phyloP scores from a whole-genome alignment of 331 rosid species.

The Rhamnella rubrinervis region DNA sequence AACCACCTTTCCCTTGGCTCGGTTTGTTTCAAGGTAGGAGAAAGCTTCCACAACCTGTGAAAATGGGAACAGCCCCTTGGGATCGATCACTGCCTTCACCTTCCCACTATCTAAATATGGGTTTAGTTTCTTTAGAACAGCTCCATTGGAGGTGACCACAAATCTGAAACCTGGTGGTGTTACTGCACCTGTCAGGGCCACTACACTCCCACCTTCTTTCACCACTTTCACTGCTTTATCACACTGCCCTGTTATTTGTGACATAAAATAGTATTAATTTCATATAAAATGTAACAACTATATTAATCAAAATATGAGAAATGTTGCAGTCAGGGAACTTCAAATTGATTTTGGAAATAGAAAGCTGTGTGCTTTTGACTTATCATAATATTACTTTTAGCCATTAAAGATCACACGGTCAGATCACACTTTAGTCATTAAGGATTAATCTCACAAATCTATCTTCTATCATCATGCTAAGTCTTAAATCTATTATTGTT shows the following conservation, averaged over 20 bases:
- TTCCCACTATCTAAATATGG: conserved; percentile 86
- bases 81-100: conserved; percentile 80
- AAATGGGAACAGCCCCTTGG: conserved; percentile 80
- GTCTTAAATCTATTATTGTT: neutral
- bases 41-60: conserved; percentile 75
- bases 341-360: neutral
- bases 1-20: conserved; percentile 81
- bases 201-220: conserved; percentile 89
- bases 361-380: too few relatives aligned
- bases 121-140: conserved; percentile 70
- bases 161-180: conserved; percentile 97
- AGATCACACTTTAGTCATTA: too few relatives aligned
- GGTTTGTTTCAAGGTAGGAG: conserved; percentile 77
- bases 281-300: neutral
- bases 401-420: neutral
- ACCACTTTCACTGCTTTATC: conserved; percentile 87
- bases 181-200: conserved; percentile 82
- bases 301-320: neutral
- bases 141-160: conserved; percentile 88
- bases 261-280: neutral
- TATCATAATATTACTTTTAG: neutral
- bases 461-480: too few relatives aligned
- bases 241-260: conserved; percentile 75
- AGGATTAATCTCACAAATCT: too few relatives aligned
- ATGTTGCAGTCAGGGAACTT: neutral